Conservation (phyloP, 2,329 filamentous ascomycete genomes). For the Pseudogymnoascus verrucosus region DNA sequence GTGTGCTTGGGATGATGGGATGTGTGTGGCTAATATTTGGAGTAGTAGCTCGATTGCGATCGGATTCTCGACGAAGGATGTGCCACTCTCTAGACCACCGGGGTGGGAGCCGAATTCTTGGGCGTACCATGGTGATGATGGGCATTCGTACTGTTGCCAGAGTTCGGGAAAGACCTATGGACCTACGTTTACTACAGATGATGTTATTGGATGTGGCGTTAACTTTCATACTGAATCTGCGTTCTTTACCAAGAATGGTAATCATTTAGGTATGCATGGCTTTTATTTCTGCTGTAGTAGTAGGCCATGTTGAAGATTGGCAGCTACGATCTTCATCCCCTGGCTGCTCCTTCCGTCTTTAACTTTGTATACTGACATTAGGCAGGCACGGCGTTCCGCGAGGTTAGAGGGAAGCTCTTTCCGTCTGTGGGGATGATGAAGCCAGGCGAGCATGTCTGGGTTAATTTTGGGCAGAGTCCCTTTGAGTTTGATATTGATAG, state of each 20-base stretch:
- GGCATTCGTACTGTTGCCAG: conserved; percentile 49
- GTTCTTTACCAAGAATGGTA: conserved; percentile 63
- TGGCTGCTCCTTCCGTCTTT: neutral
- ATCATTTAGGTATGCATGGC: conserved; percentile 40
- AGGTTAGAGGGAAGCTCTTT: conserved; percentile 59
- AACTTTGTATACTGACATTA: neutral
- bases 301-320: neutral
- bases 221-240: conserved; percentile 56
- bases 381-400: conserved; percentile 61
- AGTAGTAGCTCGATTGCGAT: conserved; percentile 52
- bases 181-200: conserved; percentile 45
- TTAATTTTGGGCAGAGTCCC: conserved; percentile 63
- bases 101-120: conserved; percentile 63
- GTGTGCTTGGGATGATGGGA: neutral
- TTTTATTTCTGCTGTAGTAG: conserved; percentile 10
- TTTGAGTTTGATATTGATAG: conserved; percentile 90
- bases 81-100: conserved; percentile 47
- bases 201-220: conserved; percentile 57
- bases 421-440: conserved; percentile 59
- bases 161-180: conserved; percentile 51
- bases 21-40: conserved; percentile 10
- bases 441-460: conserved; percentile 50
- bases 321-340: neutral
- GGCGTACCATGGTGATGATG: conserved; percentile 64
- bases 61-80: conserved; percentile 50